Conservation (phyloP, 177 flowering plant species). For the Tripterygium wilfordii region DNA sequence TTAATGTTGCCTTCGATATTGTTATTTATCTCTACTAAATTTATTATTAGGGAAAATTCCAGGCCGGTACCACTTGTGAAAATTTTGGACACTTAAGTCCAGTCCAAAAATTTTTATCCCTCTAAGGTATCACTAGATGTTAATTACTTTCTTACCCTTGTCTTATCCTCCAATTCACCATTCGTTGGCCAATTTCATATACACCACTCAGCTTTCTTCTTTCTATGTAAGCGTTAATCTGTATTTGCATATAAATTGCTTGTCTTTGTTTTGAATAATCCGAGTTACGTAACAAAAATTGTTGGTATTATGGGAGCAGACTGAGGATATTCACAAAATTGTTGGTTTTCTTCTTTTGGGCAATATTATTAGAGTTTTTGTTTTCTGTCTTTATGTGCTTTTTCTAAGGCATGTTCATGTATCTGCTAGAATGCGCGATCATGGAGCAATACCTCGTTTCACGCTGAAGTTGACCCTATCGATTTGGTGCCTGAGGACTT, state of each 20-base stretch:
- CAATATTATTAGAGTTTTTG: not conserved
- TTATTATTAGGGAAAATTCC: too few species aligned
- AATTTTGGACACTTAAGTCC: too few species aligned
- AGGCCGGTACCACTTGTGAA: too few species aligned
- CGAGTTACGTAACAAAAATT: not conserved
- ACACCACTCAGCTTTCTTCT: slow-evolving; percentile 45
- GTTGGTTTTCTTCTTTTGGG: not conserved
- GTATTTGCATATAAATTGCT: not conserved
- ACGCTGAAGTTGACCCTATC: slow-evolving; percentile 34
- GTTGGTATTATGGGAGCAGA: too few species aligned
- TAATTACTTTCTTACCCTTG: too few species aligned
- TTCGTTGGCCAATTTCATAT: slow-evolving; percentile 57
- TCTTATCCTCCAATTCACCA: too few species aligned
- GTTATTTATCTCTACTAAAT: too few species aligned
- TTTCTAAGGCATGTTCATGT: not conserved
- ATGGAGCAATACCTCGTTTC: slow-evolving; percentile 16
- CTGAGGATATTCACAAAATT: too few species aligned
- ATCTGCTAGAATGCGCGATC: slow-evolving; percentile 36
- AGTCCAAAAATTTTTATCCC: too few species aligned
- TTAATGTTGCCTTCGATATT: too few species aligned
- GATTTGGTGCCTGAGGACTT: slow-evolving; percentile 71
- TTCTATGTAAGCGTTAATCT: slow-evolving; percentile 38
- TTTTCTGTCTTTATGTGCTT: not conserved
- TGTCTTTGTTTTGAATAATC: too few species aligned
- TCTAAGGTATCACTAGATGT: too few species aligned